phyloP scores from a whole-genome alignment of 2,329 filamentous ascomycete species.

The Grosmannia penicillata region DNA sequence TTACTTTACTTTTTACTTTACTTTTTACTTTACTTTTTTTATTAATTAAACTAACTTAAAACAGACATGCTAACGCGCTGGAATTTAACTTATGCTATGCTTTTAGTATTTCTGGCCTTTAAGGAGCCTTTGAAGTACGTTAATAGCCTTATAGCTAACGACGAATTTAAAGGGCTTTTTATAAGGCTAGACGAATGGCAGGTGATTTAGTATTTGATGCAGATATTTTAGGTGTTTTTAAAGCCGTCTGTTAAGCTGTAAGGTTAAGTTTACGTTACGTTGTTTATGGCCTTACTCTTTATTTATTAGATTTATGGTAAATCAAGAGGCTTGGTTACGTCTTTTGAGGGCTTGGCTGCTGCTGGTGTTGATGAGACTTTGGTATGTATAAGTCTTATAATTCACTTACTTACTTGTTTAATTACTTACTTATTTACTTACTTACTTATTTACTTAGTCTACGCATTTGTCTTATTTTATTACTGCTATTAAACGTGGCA shows the following conservation, averaged over 20 bases:
- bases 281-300: slow-evolving; percentile 1
- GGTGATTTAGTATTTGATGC: neutral
- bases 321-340: slow-evolving; percentile 2
- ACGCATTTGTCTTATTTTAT: no score
- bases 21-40: no score
- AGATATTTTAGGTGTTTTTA: neutral
- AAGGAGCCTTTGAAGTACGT: no score
- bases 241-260: neutral
- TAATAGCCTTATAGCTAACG: neutral
- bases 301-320: slow-evolving; percentile 1
- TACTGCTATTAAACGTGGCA: neutral
- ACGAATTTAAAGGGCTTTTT: neutral
- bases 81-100: no score
- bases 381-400: no score
- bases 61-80: no score
- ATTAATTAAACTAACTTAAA: no score
- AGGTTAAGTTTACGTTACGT: neutral
- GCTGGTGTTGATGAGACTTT: neutral
- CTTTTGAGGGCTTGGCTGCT: slow-evolving; percentile 1
- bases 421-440: neutral
- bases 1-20: no score
- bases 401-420: neutral
- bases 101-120: no score
- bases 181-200: neutral
- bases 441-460: no score